A percentile compares a stretch with the other conserved stretches of the same genome.
phyloP scores from a whole-genome alignment of 108 stramenopile species.

The Phaeodactylum tricornutum region DNA sequence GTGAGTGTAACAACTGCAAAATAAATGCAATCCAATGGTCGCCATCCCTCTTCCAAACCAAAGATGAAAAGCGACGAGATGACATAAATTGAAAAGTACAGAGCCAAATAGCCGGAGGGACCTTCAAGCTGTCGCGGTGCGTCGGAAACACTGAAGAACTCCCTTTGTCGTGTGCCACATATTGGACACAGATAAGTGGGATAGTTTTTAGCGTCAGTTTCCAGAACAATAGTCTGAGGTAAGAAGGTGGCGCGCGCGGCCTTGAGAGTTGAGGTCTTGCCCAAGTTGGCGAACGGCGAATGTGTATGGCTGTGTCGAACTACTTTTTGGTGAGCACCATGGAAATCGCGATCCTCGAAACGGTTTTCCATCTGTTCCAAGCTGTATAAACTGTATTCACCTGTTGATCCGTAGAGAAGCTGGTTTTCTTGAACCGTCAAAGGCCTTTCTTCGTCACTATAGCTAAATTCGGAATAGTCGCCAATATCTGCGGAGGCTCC shows the following conservation, averaged over 20 bases:
- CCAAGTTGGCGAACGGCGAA: slow-evolving; percentile 20
- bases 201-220: slow-evolving; percentile 21
- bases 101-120: slow-evolving; percentile 59
- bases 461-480: no score
- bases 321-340: neutral
- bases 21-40: slow-evolving; percentile 76
- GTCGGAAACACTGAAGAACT: slow-evolving; percentile 63
- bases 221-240: slow-evolving; percentile 9
- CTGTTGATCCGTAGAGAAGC: neutral
- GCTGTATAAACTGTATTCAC: neutral
- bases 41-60: slow-evolving; percentile 81
- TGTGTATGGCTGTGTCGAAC: neutral
- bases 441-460: neutral
- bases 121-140: slow-evolving; percentile 56
- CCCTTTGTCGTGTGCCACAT: slow-evolving; percentile 69
- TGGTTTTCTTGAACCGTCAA: neutral
- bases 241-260: slow-evolving; percentile 20
- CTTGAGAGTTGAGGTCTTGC: slow-evolving; percentile 4
- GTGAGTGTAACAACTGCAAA: slow-evolving; percentile 82
- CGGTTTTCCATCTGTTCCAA: neutral
- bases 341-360: neutral
- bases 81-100: slow-evolving; percentile 68
- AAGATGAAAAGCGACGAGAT: slow-evolving; percentile 72
- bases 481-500: no score
- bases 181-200: slow-evolving; percentile 72